These are phyloP conservation scores for Bassia scoparia DNA, from an alignment of 148 eudicot genomes.

Conservation along the genomic window DNA sequence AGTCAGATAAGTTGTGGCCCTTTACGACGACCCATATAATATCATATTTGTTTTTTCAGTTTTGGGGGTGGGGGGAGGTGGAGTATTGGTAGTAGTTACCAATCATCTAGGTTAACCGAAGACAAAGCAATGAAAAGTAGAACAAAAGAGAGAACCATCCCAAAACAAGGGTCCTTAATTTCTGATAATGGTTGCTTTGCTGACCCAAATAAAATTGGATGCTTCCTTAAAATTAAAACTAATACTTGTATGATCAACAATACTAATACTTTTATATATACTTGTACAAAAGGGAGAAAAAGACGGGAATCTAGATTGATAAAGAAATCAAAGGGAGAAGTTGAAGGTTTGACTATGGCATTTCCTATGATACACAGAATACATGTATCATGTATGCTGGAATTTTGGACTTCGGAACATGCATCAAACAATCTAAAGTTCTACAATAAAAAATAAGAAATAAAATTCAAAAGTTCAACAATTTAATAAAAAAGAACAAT, in stretches of 20 bases:
- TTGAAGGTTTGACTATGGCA: slow-evolving; percentile 20
- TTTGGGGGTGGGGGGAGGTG: not conserved
- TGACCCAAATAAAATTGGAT: slow-evolving; percentile 14
- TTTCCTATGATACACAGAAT: slow-evolving; percentile 3
- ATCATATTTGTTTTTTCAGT: too few relatives aligned
- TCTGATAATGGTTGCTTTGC: slow-evolving; percentile 21
- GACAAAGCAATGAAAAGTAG: slow-evolving; percentile 17
- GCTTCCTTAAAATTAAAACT: not conserved
- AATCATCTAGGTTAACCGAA: not conserved
- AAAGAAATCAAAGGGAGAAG: slow-evolving; percentile 5
- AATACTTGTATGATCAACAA: not conserved
- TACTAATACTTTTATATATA: too few relatives aligned
- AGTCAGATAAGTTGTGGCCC: too few relatives aligned
- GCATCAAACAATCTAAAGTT: too few relatives aligned
- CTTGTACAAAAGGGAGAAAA: not conserved
- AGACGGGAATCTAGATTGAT: slow-evolving; percentile 23
- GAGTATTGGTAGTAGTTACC: not conserved
- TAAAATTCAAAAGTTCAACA: slow-evolving; percentile 7
- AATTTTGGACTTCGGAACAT: slow-evolving; percentile 4
- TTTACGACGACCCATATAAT: too few relatives aligned
- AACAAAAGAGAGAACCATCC: not conserved
- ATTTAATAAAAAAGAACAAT: too few relatives aligned
- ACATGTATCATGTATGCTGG: slow-evolving; percentile 4
- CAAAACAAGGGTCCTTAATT: slow-evolving; percentile 15
- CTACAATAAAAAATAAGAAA: too few relatives aligned